Conservation (phyloP, 192 early-diverging fungal species). For the Podila epigama region DNA sequence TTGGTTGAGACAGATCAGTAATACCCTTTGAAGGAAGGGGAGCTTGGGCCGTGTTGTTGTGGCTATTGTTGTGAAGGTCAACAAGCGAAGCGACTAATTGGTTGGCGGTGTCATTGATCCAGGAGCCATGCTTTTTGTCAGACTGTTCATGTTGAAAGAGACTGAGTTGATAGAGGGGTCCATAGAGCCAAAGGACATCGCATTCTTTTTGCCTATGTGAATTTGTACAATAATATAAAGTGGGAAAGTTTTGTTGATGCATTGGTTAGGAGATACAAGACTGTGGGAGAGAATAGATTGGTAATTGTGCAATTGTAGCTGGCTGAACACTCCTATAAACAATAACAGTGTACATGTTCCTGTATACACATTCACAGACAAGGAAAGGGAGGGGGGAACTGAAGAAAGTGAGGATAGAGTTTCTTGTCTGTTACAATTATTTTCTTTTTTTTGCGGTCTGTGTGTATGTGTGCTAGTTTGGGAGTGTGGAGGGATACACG, state of each 20-base stretch:
- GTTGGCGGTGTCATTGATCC: no score
- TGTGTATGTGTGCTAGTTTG: not conserved
- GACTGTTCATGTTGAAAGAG: slow-evolving; percentile 2
- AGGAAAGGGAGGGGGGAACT: not conserved
- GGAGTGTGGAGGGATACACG: not conserved
- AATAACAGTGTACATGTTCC: not conserved
- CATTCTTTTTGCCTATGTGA: slow-evolving; percentile 50
- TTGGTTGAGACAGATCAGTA: no score
- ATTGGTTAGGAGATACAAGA: not conserved
- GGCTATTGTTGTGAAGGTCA: no score
- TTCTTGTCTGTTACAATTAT: no score
- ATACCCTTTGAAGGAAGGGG: no score
- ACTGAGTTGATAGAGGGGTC: slow-evolving; percentile 24
- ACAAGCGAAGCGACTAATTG: no score
- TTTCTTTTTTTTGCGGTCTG: not conserved
- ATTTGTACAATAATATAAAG: not conserved
- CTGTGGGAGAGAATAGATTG: not conserved
- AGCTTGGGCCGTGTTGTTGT: no score
- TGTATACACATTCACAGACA: not conserved
- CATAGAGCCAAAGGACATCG: slow-evolving; percentile 43
- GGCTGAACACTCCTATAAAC: not conserved
- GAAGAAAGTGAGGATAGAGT: not conserved
- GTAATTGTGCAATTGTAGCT: not conserved
- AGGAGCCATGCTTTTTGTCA: not conserved
- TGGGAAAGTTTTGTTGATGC: not conserved